Conservation (phyloP, 805 yeast genomes). For the Yarrowia sp. region DNA sequence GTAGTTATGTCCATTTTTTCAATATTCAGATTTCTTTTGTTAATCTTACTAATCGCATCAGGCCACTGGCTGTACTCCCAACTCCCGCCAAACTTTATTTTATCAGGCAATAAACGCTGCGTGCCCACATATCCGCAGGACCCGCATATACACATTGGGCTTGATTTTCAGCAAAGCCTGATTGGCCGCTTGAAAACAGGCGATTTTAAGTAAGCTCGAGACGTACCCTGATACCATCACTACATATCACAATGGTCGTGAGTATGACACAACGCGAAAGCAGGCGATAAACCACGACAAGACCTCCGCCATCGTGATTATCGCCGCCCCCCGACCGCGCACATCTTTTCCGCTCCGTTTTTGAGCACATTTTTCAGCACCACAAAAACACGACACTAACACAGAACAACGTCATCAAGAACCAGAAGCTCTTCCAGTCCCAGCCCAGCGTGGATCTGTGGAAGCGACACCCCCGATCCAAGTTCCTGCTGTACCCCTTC, state of each 20-base stretch:
- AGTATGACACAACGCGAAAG: slow-evolving; percentile 1
- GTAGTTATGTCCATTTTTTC: no score
- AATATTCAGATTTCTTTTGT: no score
- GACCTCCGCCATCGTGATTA: neutral
- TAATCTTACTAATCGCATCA: no score
- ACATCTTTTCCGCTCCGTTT: neutral
- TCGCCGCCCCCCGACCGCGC: neutral
- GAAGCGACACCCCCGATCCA: slow-evolving; percentile 61
- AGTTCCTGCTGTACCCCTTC: slow-evolving; percentile 72
- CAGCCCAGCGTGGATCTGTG: slow-evolving; percentile 39
- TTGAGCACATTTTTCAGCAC: neutral
- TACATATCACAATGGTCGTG: slow-evolving; percentile 25
- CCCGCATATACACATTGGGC: neutral
- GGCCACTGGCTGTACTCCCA: no score
- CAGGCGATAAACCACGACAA: neutral
- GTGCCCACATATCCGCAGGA: neutral
- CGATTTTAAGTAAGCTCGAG: slow-evolving; percentile 25
- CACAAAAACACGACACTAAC: neutral
- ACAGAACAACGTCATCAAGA: slow-evolving; percentile 37
- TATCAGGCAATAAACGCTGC: slow-evolving; percentile 13
- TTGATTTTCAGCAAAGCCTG: slow-evolving; percentile 9
- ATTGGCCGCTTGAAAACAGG: slow-evolving; percentile 24
- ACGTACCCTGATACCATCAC: slow-evolving; percentile 19
- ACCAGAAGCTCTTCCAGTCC: slow-evolving; percentile 42
- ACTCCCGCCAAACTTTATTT: neutral